These are phyloP conservation scores for Hammondia hammondi DNA, from an alignment of 169 alveolate species.

Conservation along the genomic window DNA sequence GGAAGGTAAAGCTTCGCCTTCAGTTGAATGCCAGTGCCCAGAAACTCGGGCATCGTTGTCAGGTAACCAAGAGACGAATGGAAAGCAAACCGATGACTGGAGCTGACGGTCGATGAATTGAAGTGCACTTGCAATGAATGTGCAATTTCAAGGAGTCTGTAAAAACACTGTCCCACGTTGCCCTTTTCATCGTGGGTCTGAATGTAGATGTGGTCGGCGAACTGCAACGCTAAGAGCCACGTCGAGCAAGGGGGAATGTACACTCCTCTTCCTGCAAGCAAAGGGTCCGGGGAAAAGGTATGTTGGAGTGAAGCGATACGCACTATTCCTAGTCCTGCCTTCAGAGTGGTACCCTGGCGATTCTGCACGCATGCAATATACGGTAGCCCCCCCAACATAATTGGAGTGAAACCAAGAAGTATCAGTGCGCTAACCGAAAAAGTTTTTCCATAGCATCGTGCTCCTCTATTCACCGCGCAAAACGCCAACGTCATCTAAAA, in stretches of 20 bases:
- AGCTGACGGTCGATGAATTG: neutral
- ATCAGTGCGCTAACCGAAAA: too few relatives aligned
- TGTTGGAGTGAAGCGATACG: too few relatives aligned
- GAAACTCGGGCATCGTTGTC: constrained; percentile 36
- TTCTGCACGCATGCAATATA: too few relatives aligned
- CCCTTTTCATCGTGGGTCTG: constrained; percentile 37
- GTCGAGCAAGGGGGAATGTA: constrained; percentile 18
- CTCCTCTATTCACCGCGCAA: too few relatives aligned
- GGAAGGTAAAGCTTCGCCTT: constrained; percentile 34
- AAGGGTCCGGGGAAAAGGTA: neutral
- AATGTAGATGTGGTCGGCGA: constrained; percentile 13
- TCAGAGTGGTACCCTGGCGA: too few relatives aligned
- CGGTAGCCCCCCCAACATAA: too few relatives aligned
- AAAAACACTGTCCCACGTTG: neutral
- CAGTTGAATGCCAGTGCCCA: constrained; percentile 33
- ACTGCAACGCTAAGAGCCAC: constrained; percentile 23
- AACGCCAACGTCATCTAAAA: too few relatives aligned
- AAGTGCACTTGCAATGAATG: constrained; percentile 20
- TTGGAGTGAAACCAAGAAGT: too few relatives aligned
- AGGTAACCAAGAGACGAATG: constrained; percentile 30
- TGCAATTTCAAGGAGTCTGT: constrained; percentile 3
- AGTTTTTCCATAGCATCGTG: too few relatives aligned
- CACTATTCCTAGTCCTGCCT: too few relatives aligned
- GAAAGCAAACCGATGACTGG: constrained; percentile 26
- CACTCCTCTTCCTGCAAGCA: constrained; percentile 30